Conservation (phyloP, 2,329 filamentous ascomycete genomes). For the Monosporascus sp. region DNA sequence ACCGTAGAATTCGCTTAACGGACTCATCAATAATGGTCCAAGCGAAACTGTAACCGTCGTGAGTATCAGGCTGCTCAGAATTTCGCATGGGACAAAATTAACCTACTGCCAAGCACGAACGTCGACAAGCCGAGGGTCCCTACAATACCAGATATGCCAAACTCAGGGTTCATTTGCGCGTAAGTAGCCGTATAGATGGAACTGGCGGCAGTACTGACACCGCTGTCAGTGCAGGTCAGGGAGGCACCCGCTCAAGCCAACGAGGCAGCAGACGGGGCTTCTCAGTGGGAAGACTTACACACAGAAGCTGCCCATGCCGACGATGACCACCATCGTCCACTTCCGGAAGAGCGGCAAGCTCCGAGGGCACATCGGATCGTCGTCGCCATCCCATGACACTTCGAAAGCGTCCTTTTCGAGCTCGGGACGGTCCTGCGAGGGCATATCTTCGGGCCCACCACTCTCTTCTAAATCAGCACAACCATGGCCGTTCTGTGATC, state of each 20-base stretch:
- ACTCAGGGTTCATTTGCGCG: constrained; percentile 67
- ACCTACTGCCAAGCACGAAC: constrained; percentile 71
- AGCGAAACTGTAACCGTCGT: constrained; percentile 36
- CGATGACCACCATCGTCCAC: constrained; percentile 73
- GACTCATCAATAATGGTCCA: constrained; percentile 58
- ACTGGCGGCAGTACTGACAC: constrained; percentile 67
- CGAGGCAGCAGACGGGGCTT: neutral
- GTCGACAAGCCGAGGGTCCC: constrained; percentile 76
- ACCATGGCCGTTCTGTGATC: constrained; percentile 22
- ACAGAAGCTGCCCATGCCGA: constrained; percentile 70
- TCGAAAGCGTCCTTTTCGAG: constrained; percentile 50
- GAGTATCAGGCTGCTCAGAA: neutral
- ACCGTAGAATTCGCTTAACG: constrained; percentile 74
- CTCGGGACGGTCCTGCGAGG: neutral
- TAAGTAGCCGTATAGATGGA: constrained; percentile 90
- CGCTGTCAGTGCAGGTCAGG: constrained; percentile 6
- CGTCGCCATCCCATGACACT: constrained; percentile 70
- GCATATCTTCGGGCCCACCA: constrained; percentile 7
- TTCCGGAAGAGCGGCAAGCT: constrained; percentile 62
- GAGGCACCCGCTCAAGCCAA: neutral
- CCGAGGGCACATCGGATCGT: constrained; percentile 69
- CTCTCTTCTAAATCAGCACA: constrained; percentile 17
- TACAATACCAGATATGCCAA: constrained; percentile 63
- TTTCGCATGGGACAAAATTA: constrained; percentile 36
- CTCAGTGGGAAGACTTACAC: constrained; percentile 58